phyloP scores from a whole-genome alignment of 2,329 filamentous ascomycete genomes.

The Aspergillus eucalypticola region DNA sequence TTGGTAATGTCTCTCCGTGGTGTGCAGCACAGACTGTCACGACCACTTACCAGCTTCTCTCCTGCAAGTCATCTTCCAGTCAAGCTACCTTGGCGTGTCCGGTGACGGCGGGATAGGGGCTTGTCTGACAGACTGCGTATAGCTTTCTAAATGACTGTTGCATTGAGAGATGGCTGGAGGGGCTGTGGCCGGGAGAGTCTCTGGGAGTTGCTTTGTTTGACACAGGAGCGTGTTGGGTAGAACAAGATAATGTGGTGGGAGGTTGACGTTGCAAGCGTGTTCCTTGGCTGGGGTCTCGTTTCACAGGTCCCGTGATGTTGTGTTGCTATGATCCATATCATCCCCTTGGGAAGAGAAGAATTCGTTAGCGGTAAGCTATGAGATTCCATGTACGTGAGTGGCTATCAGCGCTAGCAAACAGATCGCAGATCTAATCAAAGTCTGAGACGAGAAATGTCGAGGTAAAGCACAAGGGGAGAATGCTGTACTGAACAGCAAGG shows the following conservation, averaged over 20 bases:
- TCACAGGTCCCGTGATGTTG: constrained; percentile 3
- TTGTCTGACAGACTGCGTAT: background rate
- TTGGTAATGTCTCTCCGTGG: constrained; percentile 6
- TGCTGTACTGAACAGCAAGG: no score
- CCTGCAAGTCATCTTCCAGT: background rate
- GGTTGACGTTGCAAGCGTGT: background rate
- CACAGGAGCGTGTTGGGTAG: background rate
- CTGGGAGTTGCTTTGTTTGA: background rate
- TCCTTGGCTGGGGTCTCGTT: background rate
- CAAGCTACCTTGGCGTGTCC: constrained; percentile 10
- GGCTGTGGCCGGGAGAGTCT: background rate
- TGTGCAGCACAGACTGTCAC: background rate
- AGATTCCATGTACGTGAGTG: no score
- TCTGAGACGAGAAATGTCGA: no score
- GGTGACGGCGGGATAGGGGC: constrained; percentile 6
- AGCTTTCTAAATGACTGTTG: constrained; percentile 3
- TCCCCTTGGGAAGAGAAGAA: no score
- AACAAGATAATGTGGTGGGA: background rate
- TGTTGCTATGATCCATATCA: no score
- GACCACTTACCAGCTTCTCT: background rate
- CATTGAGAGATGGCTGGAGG: background rate
- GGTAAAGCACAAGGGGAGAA: no score
- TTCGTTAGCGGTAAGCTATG: no score
- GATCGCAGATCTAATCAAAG: no score
- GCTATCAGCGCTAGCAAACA: no score